Evolutionary conservation across 2,329 filamentous ascomycete genomes (phyloP), one percentile per base, ranked within the genome.

Genomic region (Ustulina deusta): DNA sequence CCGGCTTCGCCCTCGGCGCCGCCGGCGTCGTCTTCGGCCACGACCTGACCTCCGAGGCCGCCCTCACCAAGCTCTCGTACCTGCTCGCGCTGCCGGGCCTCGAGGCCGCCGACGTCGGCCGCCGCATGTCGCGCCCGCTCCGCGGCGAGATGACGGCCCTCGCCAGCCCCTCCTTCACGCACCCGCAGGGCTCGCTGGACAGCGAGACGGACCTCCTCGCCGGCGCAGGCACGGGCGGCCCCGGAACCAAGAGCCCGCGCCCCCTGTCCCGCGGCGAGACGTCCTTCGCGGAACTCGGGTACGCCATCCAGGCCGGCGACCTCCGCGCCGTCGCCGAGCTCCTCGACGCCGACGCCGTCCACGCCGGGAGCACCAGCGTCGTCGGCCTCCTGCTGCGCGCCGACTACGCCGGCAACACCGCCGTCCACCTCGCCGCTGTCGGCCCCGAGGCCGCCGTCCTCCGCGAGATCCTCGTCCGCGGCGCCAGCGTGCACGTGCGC

Each of bases 1-100:
- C 91, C 0, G 91, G 90, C 9, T 92, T 93, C 72, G 90, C 91
- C 46, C 87, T 97, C 20, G 93, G 93, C 44, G 87, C 90, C 62
- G 93, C 93, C 2, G 94, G 94, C 38, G 93, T 97, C 56, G 93
- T 97, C 36, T 94, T 96, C 72, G 94, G 94, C 6, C 88, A 94
- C 72, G 94, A 97, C 76, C 86, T 97, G 81, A 97, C 94, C 0
- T 92, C 92, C 25, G 94, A 97, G 81, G 94, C 93, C 2, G 94
- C 94, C 6, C 87, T 97, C 72, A 96, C 94, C 22, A 97, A 97
- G 80, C 86, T 97, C 32, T 93, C 93, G 1, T 97, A 97, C 78
- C 86, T 97, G 2, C 86, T 97, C 20, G 91, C 92, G 4, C 78
- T 86, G 3, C 89, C 91, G 0, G 85, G 84, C 36, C 83, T 91